Percentiles rank a stretch among this genome's conserved stretches.
Evolutionary conservation across 495 filamentous ascomycete genomes (phyloP).

Genomic region (Xylaria curta): DNA sequence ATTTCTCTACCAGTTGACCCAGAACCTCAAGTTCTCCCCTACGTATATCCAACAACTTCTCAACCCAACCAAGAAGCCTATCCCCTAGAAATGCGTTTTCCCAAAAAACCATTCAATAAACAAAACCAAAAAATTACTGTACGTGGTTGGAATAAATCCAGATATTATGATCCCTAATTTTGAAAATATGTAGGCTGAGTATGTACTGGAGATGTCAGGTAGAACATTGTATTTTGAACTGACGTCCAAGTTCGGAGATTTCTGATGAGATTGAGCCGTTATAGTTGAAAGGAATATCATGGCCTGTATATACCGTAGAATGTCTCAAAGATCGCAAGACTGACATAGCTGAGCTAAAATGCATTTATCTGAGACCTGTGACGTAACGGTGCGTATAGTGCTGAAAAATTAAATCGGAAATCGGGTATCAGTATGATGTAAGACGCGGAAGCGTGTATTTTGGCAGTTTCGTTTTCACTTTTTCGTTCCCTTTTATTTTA

Average conservation of each 20-base stretch:
- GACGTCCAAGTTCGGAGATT: background rate
- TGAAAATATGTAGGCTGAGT: slow-evolving; percentile 5
- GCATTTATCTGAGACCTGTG: background rate
- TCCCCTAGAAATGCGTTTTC: background rate
- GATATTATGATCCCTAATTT: slow-evolving; percentile 6
- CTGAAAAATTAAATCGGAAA: slow-evolving; percentile 9
- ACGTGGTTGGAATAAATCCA: background rate
- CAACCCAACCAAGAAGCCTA: background rate
- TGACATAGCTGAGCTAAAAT: background rate
- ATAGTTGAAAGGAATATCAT: background rate
- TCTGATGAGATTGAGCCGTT: background rate
- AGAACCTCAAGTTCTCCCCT: background rate
- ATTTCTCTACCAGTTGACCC: background rate
- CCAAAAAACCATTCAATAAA: background rate
- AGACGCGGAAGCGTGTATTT: slow-evolving; percentile 3
- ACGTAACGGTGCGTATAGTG: background rate
- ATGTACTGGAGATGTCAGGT: slow-evolving; percentile 1
- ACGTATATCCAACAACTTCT: slow-evolving; percentile 6
- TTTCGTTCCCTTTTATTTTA: background rate
- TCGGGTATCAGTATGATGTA: slow-evolving; percentile 21
- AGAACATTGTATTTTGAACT: background rate
- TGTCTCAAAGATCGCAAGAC: background rate
- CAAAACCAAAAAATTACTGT: slow-evolving; percentile 12
- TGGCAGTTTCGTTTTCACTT: slow-evolving; percentile 7
- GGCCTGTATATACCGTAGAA: slow-evolving; percentile 10